A percentile compares a stretch with the other conserved stretches of the same genome.
Evolutionary conservation across 2,329 filamentous ascomycete species (phyloP).

Genomic region (Hawksworthiomyces lignivorus): DNA sequence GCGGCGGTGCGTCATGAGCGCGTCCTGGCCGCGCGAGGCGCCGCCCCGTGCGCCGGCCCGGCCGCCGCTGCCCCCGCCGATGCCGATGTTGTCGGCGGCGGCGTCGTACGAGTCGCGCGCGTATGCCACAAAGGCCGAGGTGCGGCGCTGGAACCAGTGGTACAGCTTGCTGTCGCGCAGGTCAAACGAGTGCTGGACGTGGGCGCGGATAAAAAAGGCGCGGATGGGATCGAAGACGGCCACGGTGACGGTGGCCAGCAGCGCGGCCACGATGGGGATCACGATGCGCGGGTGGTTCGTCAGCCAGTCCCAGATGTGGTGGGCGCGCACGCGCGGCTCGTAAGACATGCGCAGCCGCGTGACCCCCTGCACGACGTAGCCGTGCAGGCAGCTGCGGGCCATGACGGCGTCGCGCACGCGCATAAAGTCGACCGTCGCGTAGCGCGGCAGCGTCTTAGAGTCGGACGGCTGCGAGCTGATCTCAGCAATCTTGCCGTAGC

Average conservation of each 20-base stretch:
- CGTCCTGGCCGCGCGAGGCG: constrained; percentile 51
- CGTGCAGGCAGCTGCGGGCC: constrained; percentile 89
- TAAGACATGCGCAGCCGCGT: constrained; percentile 69
- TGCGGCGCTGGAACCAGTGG: constrained; percentile 73
- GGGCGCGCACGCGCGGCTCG: constrained; percentile 66
- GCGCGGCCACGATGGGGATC: constrained; percentile 71
- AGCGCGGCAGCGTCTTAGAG: constrained; percentile 76
- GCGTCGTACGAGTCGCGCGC: constrained; percentile 30
- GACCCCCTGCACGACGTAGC: constrained; percentile 60
- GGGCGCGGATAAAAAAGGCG: constrained; percentile 83
- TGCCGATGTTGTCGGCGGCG: constrained; percentile 51
- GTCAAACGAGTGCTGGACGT: constrained; percentile 71
- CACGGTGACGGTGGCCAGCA: constrained; percentile 76
- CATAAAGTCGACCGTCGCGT: constrained; percentile 70
- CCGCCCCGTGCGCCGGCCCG: not conserved
- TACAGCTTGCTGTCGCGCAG: constrained; percentile 66
- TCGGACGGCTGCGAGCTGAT: constrained; percentile 77
- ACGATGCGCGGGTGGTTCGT: constrained; percentile 79
- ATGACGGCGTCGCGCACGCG: constrained; percentile 70
- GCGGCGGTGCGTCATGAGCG: constrained; percentile 82
- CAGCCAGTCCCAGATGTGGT: constrained; percentile 83
- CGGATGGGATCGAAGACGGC: constrained; percentile 90
- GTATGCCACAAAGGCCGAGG: constrained; percentile 57
- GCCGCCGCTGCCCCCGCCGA: constrained; percentile 48
- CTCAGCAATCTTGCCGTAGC: constrained; percentile 83